phyloP scores from a whole-genome alignment of 352 stramenopile species.

The Pythium apleroticum region DNA sequence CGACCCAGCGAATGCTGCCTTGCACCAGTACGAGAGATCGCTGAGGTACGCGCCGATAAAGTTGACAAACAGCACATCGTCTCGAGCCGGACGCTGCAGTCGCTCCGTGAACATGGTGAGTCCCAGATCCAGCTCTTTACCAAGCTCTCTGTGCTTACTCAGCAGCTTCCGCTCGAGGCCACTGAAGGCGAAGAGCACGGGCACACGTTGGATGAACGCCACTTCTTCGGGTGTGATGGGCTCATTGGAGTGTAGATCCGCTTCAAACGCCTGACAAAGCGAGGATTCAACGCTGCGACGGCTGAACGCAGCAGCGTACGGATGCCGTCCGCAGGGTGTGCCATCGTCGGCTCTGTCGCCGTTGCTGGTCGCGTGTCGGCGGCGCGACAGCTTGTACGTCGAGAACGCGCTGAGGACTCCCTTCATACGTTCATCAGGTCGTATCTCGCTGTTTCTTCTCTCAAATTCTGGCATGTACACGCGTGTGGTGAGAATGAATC shows the following conservation, averaged over 20 bases:
- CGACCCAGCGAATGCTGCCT: constrained; percentile 24
- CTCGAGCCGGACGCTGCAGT: constrained; percentile 47
- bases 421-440: constrained; percentile 21
- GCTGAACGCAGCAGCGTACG: background rate
- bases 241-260: constrained; percentile 18
- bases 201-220: constrained; percentile 37
- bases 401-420: constrained; percentile 19
- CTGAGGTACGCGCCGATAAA: constrained; percentile 72
- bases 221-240: constrained; percentile 20
- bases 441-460: constrained; percentile 38
- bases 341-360: background rate
- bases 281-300: constrained; percentile 25
- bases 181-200: constrained; percentile 46
- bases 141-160: constrained; percentile 30
- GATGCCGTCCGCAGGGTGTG: background rate
- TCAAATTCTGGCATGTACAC: constrained; percentile 18
- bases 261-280: constrained; percentile 22
- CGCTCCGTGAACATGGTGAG: constrained; percentile 59
- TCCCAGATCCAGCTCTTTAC: constrained; percentile 50
- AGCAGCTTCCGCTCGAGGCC: constrained; percentile 51
- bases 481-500: too few relatives aligned
- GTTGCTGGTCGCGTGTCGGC: background rate
- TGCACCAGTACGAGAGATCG: constrained; percentile 63
- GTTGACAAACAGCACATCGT: constrained; percentile 63
- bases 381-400: constrained; percentile 24